Percentiles rank a stretch among this genome's conserved stretches.
These are phyloP conservation scores for Eimeria tenella DNA, from an alignment of 169 alveolate species.

Conservation along the genomic window DNA sequence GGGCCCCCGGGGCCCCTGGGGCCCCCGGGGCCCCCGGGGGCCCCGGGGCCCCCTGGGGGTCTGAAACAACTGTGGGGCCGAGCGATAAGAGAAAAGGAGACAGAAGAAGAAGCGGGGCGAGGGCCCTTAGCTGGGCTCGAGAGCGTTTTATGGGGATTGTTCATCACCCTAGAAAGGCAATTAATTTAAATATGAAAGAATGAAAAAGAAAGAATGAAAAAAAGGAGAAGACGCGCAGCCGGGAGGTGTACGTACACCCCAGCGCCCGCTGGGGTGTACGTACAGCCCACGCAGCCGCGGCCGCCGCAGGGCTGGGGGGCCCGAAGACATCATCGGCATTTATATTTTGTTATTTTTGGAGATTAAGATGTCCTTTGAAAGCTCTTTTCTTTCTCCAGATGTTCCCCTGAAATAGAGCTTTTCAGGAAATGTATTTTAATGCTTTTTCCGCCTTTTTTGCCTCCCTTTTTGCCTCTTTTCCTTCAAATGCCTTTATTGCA, in stretches of 20 bases:
- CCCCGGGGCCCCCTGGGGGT: too few relatives aligned
- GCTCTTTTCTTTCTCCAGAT: too few relatives aligned
- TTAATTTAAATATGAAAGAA: not conserved
- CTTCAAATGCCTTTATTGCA: too few relatives aligned
- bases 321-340: not conserved
- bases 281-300: not conserved
- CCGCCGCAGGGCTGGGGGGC: not conserved
- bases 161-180: not conserved
- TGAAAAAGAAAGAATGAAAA: not conserved
- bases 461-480: too few relatives aligned
- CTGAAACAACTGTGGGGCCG: not conserved
- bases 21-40: not conserved
- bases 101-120: not conserved
- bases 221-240: not conserved
- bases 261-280: not conserved
- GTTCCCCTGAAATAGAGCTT: too few relatives aligned
- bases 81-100: not conserved
- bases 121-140: constrained; percentile 39
- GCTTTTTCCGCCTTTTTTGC: too few relatives aligned
- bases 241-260: not conserved
- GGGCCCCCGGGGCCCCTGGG: not conserved
- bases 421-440: too few relatives aligned
- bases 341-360: not conserved
- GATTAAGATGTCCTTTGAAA: not conserved
- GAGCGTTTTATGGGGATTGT: constrained; percentile 15